Percentiles rank a stretch among this genome's conserved stretches.
These are phyloP conservation scores for Chaetoceros tenuissimus DNA, from an alignment of 108 stramenopile genomes.

Conservation along the genomic window DNA sequence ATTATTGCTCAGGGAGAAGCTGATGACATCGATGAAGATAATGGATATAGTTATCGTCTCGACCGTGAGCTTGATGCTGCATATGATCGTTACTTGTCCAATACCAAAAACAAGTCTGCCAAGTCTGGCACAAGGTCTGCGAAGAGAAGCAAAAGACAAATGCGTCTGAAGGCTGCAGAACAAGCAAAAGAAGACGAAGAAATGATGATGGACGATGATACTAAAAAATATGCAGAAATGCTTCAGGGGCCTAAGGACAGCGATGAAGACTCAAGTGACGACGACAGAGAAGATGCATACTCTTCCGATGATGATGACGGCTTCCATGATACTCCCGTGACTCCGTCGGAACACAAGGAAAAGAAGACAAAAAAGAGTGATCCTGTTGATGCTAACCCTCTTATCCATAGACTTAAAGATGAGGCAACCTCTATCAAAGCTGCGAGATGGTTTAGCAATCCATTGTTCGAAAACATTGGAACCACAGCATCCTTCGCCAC, in stretches of 20 bases:
- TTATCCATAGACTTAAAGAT: conserved; percentile 66
- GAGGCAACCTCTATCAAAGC: conserved; percentile 77
- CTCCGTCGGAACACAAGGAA: conserved; percentile 33
- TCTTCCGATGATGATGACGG: conserved; percentile 46
- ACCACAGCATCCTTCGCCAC: conserved; percentile 50
- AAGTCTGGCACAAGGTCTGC: conserved; percentile 74
- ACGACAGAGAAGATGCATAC: conserved; percentile 39
- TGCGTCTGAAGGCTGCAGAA: conserved; percentile 66
- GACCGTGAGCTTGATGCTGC: conserved; percentile 81
- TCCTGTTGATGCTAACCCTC: conserved; percentile 44
- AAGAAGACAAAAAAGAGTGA: conserved; percentile 28
- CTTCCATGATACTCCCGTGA: conserved; percentile 42
- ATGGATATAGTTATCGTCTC: conserved; percentile 44
- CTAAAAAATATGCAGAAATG: conserved; percentile 67
- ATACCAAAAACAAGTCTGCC: conserved; percentile 61
- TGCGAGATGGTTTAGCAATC: conserved; percentile 90
- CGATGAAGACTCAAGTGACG: conserved; percentile 42
- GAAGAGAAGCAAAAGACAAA: conserved; percentile 73
- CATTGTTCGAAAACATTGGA: conserved; percentile 82
- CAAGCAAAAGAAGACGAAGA: conserved; percentile 83
- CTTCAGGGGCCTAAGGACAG: conserved; percentile 53
- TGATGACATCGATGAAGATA: conserved; percentile 37
- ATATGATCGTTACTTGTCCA: conserved; percentile 72
- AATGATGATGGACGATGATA: conserved; percentile 54
- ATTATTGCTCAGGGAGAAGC: conserved; percentile 27